These are phyloP conservation scores for Dendrocalamus latiflorus DNA, from an alignment of 202 grass and related monocot genomes.

Conservation along the genomic window DNA sequence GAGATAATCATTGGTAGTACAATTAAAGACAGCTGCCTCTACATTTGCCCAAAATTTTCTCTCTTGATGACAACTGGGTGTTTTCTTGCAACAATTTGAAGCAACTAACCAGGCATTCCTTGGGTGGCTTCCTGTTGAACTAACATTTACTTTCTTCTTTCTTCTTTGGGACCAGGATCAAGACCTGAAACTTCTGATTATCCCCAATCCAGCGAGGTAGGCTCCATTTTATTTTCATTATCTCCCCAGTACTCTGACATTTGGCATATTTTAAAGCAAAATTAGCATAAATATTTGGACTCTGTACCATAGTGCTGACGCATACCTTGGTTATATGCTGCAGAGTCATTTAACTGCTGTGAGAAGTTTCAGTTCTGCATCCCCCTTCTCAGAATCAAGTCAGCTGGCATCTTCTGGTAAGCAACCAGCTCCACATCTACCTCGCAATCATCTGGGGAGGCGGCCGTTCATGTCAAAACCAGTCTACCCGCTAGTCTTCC, in stretches of 20 bases:
- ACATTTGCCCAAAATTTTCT: background rate
- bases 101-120: background rate
- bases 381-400: conserved; percentile 71
- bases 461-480: conserved; percentile 96
- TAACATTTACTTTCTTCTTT: conserved; percentile 39
- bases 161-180: conserved; percentile 52
- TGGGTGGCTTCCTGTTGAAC: conserved; percentile 9
- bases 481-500: conserved; percentile 83
- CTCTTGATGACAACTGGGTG: background rate
- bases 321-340: conserved; percentile 22
- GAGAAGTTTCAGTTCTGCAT: conserved; percentile 79
- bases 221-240: conserved; percentile 17
- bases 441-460: conserved; percentile 63
- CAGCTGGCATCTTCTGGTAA: conserved; percentile 69
- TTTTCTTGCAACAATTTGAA: background rate
- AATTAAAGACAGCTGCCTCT: background rate
- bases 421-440: conserved; percentile 44
- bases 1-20: background rate
- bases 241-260: background rate
- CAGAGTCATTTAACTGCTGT: conserved; percentile 66
- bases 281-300: background rate
- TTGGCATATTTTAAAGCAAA: background rate
- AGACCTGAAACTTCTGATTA: conserved; percentile 64
- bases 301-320: background rate
- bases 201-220: conserved; percentile 73